Percentiles rank a stretch among this genome's conserved stretches.
phyloP scores from a whole-genome alignment of 2,329 filamentous ascomycete genomes.

The Neonectria neomacrospora region DNA sequence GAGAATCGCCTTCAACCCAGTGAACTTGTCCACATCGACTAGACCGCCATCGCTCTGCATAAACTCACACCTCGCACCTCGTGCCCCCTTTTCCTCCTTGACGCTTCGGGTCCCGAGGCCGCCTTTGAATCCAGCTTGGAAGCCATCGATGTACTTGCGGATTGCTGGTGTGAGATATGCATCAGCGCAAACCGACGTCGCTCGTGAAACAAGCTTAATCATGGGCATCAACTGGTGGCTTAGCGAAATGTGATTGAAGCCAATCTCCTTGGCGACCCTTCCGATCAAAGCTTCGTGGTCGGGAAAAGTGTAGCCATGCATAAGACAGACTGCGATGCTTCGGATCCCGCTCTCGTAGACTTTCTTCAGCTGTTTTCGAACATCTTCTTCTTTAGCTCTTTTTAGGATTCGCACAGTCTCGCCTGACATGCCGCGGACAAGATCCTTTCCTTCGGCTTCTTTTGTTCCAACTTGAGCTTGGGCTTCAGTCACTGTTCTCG shows the following conservation, averaged over 20 bases:
- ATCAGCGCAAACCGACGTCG: conserved; percentile 57
- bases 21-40: conserved; percentile 82
- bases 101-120: conserved; percentile 82
- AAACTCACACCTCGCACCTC: conserved; percentile 87
- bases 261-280: conserved; percentile 79
- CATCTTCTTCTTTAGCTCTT: conserved; percentile 64
- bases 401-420: conserved; percentile 76
- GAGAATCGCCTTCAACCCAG: conserved; percentile 84
- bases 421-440: conserved; percentile 75
- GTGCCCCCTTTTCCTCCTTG: conserved; percentile 70
- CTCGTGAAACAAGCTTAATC: conserved; percentile 57
- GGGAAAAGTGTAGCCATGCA: conserved; percentile 93
- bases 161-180: conserved; percentile 58
- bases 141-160: conserved; percentile 70
- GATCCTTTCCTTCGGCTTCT: conserved; percentile 62
- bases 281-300: conserved; percentile 85
- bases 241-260: conserved; percentile 77
- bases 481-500: conserved; percentile 66
- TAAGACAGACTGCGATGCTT: conserved; percentile 88
- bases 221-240: conserved; percentile 56
- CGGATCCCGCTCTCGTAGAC: conserved; percentile 75
- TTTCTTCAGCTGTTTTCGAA: conserved; percentile 68
- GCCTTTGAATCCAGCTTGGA: conserved; percentile 82
- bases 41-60: conserved; percentile 89
- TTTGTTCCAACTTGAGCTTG: conserved; percentile 62